phyloP scores from a whole-genome alignment of 1,284 basidiomycete species.

The Ceratorhiza oryzae-sativae region DNA sequence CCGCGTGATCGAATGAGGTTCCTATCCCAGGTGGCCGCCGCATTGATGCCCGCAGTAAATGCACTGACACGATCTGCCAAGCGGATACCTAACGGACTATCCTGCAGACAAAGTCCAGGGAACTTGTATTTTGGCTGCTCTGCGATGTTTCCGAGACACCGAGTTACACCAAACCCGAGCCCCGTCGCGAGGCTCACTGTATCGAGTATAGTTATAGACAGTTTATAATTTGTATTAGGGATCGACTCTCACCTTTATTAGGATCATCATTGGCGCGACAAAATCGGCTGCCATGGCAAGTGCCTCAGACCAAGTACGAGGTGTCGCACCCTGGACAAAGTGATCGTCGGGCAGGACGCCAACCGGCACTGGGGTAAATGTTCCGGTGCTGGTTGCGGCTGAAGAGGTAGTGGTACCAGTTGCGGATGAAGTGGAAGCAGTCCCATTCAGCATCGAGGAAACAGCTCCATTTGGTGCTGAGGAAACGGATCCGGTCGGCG shows the following conservation, averaged over 20 bases:
- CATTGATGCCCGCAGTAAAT: neutral
- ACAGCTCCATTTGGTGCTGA: neutral
- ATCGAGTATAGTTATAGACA: constrained; percentile 38
- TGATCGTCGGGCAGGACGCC: constrained; percentile 20
- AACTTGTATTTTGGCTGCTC: too few species aligned
- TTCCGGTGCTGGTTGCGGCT: neutral
- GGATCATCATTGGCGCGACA: constrained; percentile 34
- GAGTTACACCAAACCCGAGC: constrained; percentile 40
- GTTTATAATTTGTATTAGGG: too few species aligned
- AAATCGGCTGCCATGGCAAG: constrained; percentile 17
- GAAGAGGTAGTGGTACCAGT: neutral
- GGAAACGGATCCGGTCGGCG: too few species aligned
- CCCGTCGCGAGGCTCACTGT: constrained; percentile 37
- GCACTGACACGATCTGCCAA: constrained; percentile 39
- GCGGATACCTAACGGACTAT: too few species aligned
- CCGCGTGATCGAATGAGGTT: constrained; percentile 68
- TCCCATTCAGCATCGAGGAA: too few species aligned
- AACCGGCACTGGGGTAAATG: constrained; percentile 4
- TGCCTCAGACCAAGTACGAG: constrained; percentile 31
- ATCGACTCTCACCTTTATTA: constrained; percentile 44
- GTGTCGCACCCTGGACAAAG: constrained; percentile 18
- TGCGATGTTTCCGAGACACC: constrained; percentile 41
- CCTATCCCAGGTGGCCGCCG: constrained; percentile 33
- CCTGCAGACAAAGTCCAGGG: too few species aligned
- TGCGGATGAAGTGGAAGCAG: too few species aligned